Base-by-base conservation (phyloP, 2,329 filamentous ascomycete species). In the Fusarium chlamydosporum region DNA sequence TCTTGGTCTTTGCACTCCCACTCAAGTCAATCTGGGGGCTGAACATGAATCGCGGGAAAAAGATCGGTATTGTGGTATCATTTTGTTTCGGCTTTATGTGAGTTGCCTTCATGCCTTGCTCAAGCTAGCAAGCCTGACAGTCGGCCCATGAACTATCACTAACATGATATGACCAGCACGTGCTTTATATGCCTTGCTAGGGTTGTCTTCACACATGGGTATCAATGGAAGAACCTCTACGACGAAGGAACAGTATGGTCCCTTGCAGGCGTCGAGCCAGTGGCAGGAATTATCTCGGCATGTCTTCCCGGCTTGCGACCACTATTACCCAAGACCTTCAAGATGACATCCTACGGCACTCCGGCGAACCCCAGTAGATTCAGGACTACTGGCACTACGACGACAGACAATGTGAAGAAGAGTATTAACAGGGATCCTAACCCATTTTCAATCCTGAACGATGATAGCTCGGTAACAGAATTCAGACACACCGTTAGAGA, bases 241-340 rank as follows among this genome's bases (percentile, higher is more conserved):
- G 57, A 60, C 4, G 57, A 60, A 6, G 57, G 57, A 15, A 60
- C 57, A 0, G 18, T 60, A 3, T 60, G 57, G 57, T 29, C 41
- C 2, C 54, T 60, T 1, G 54, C 57, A 31, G 57, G 57, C 1
- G 57, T 60, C 3, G 57, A 60, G n/a, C 57, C 57, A 31, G 57
- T 60, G 4, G 29, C 57, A 35, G 57, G 57, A 0, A 60, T 60
- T 2, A 42, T 60, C 9, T 60, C 41, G 2, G 57, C 57, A 31
- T 60, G 57, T 7, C 57, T 60, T 8, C 57, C 57, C 16, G 57
- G 57, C 0, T 4, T 59, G 4, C 57, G 57, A 4, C 57, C 57
- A n/a, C 54, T 60, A 3, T 18, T 60, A 1, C 57, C 57, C 54
- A 60, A 60, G 57, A 60, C 57, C 2, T 58, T 60, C 7, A 60